Conservation (phyloP, 164 flowering plant genomes). For the Warburgia ugandensis region DNA sequence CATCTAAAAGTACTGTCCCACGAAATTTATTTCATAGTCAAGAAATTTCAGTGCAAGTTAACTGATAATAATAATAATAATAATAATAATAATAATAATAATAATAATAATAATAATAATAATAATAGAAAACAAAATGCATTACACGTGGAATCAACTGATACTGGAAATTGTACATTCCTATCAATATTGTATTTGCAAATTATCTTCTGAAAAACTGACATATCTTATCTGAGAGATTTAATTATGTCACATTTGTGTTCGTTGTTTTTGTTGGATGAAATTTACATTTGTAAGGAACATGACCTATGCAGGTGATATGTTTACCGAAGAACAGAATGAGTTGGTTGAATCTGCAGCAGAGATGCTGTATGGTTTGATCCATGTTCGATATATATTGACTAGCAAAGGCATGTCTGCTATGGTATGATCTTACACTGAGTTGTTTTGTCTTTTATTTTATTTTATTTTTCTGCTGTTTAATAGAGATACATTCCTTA, state of each 20-base stretch:
- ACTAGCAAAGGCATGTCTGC: constrained; percentile 76
- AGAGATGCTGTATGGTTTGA: constrained; percentile 80
- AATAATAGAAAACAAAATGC: no score
- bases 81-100: no score
- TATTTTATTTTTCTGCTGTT: not conserved
- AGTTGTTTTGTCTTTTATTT: not conserved
- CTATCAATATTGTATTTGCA: no score
- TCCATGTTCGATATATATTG: constrained; percentile 69
- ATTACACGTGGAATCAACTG: no score
- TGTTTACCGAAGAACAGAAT: constrained; percentile 73
- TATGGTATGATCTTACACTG: constrained; percentile 38
- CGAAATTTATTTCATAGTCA: no score
- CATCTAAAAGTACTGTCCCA: no score
- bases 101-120: no score
- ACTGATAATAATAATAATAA: no score
- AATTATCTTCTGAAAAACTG: no score
- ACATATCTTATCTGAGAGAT: not conserved
- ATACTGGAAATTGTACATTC: no score
- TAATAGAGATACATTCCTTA: no score
- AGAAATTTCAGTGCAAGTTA: no score
- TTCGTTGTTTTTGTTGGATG: not conserved
- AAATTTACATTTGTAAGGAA: not conserved
- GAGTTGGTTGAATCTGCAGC: constrained; percentile 78
- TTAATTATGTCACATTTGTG: not conserved
- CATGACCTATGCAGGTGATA: constrained; percentile 33